These are phyloP conservation scores for Melanogaster broomeanus DNA, from an alignment of 768 basidiomycete species.

Conservation along the genomic window DNA sequence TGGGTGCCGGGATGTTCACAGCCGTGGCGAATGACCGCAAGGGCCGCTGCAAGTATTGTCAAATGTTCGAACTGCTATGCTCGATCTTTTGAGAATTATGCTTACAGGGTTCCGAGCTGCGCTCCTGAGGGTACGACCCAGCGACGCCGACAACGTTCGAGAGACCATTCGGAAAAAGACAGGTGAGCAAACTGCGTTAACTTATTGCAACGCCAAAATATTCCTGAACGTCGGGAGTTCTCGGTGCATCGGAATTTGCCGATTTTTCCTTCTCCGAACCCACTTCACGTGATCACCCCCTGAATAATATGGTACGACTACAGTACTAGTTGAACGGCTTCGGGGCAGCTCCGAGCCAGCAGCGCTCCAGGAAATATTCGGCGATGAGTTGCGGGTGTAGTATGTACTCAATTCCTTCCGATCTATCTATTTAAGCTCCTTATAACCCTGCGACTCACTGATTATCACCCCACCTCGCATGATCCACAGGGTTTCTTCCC, in stretches of 20 bases:
- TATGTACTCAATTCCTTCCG: too few species aligned
- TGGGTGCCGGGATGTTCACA: conserved; percentile 63
- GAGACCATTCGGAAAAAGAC: conserved; percentile 44
- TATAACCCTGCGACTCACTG: too few species aligned
- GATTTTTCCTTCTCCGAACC: conserved; percentile 23
- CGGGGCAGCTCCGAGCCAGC: too few species aligned
- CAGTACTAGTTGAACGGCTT: too few species aligned
- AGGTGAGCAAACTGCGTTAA: conserved; percentile 3
- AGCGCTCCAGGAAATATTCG: too few species aligned
- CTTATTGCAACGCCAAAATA: conserved; percentile 14
- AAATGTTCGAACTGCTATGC: background rate
- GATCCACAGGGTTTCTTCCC: background rate
- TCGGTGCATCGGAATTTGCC: conserved; percentile 29
- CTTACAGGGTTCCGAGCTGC: conserved; percentile 40
- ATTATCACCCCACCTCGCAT: too few species aligned
- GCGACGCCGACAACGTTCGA: conserved; percentile 44
- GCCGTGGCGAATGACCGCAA: conserved; percentile 77
- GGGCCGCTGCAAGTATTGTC: conserved; percentile 39
- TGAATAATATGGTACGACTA: too few species aligned
- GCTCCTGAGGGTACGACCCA: conserved; percentile 42
- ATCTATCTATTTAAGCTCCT: too few species aligned
- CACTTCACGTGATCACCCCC: conserved; percentile 10
- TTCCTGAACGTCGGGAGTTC: conserved; percentile 27
- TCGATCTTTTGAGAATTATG: background rate
- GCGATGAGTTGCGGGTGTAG: too few species aligned